These are phyloP conservation scores for Populus euphratica DNA, from an alignment of 345 rosid species.

Conservation along the genomic window DNA sequence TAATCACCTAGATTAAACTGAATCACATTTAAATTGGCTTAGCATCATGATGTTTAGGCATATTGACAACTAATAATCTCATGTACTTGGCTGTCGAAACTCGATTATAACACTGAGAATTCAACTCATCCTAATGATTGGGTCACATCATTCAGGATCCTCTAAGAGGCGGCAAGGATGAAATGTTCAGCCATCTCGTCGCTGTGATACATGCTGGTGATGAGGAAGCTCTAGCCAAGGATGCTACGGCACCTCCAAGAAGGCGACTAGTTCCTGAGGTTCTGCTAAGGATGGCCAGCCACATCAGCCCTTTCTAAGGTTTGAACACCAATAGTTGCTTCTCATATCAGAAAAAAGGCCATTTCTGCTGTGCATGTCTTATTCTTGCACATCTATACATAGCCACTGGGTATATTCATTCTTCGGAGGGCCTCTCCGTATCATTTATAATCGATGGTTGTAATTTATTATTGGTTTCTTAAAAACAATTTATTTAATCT, in stretches of 20 bases:
- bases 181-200: slow-evolving; percentile 20
- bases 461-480: too few relatives aligned
- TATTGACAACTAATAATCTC: neutral
- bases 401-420: neutral
- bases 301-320: slow-evolving; percentile 30
- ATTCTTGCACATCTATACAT: neutral
- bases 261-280: slow-evolving; percentile 30
- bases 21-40: neutral
- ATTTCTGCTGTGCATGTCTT: neutral
- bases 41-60: neutral
- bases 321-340: too few relatives aligned
- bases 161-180: slow-evolving; percentile 33
- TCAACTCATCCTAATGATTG: neutral
- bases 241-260: slow-evolving; percentile 26
- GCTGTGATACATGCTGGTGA: slow-evolving; percentile 28
- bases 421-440: neutral
- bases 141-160: slow-evolving; percentile 25
- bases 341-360: neutral
- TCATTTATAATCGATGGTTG: too few relatives aligned
- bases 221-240: slow-evolving; percentile 25
- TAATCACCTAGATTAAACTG: neutral
- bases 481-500: too few relatives aligned
- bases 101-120: neutral
- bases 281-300: slow-evolving; percentile 22
- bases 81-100: neutral